A percentile compares a stretch with the other conserved stretches of the same genome.
Conservation (phyloP, 1,139 yeast genomes). For the Hanseniaspora uvarum region DNA sequence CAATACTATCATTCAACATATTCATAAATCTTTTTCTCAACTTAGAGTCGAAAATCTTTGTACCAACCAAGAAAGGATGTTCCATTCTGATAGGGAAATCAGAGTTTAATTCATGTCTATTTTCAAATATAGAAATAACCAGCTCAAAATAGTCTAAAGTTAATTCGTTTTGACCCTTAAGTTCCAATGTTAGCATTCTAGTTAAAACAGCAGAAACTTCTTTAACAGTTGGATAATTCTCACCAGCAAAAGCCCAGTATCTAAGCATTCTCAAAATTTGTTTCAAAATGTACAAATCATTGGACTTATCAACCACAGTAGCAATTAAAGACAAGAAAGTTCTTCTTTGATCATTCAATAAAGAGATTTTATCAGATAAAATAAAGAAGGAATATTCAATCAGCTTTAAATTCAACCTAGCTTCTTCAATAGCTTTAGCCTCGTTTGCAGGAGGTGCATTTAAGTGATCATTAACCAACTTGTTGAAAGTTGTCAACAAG, state of each 20-base stretch:
- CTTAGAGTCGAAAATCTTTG: constrained; percentile 66
- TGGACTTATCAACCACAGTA: constrained; percentile 79
- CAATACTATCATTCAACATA: constrained; percentile 70
- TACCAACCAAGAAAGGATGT: constrained; percentile 91
- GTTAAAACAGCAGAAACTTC: constrained; percentile 91
- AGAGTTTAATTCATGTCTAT: constrained; percentile 65
- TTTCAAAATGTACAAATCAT: constrained; percentile 62
- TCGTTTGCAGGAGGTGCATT: constrained; percentile 47
- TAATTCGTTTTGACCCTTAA: constrained; percentile 71
- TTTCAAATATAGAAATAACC: constrained; percentile 79
- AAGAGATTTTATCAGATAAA: constrained; percentile 69
- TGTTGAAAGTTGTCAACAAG: constrained; percentile 77
- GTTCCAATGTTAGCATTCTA: constrained; percentile 89
- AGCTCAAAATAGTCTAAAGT: constrained; percentile 77
- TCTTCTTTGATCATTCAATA: constrained; percentile 85
- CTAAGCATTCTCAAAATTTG: constrained; percentile 72
- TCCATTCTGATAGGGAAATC: constrained; percentile 94
- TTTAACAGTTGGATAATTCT: constrained; percentile 85
- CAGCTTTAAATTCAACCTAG: constrained; percentile 65
- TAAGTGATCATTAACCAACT: constrained; percentile 79
- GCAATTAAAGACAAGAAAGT: constrained; percentile 78
- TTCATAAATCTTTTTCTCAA: constrained; percentile 72
- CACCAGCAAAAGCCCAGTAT: constrained; percentile 82
- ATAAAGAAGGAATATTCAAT: constrained; percentile 68
- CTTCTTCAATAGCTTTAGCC: constrained; percentile 41